Conservation (phyloP, 352 stramenopile genomes). For the Phytophthora vignae region DNA sequence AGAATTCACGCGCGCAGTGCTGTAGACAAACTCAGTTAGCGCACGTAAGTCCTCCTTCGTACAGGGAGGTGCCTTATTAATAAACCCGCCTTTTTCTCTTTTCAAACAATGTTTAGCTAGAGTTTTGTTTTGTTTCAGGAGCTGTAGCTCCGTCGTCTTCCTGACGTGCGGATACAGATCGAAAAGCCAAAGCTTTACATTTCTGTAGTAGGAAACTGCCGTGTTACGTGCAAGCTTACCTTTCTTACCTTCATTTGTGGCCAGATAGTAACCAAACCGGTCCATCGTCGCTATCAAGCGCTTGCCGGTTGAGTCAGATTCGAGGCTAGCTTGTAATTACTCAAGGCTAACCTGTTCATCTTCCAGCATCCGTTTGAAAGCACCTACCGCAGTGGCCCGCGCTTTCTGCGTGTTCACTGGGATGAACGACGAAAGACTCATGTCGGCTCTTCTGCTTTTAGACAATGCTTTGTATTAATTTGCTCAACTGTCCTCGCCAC, state of each 20-base stretch:
- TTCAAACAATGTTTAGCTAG: slow-evolving; percentile 21
- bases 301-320: too few species aligned
- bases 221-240: slow-evolving; percentile 3
- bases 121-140: background rate
- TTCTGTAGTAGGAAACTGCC: background rate
- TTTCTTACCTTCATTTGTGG: background rate
- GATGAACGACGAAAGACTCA: too few species aligned
- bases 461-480: too few species aligned
- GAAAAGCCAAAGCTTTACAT: background rate
- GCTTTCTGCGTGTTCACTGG: too few species aligned
- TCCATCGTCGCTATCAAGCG: too few species aligned
- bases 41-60: slow-evolving; percentile 15
- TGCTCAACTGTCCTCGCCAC: too few species aligned
- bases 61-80: slow-evolving; percentile 31
- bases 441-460: too few species aligned
- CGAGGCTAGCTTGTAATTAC: too few species aligned
- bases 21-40: slow-evolving; percentile 13
- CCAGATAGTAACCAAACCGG: too few species aligned
- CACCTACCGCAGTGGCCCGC: too few species aligned
- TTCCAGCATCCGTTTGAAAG: too few species aligned
- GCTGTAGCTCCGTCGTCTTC: background rate
- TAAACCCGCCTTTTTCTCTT: slow-evolving; percentile 16
- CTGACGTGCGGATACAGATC: background rate
- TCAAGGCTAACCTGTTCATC: too few species aligned
- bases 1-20: background rate